Conservation (phyloP, 805 yeast species). For the Saturnispora quitensis region DNA sequence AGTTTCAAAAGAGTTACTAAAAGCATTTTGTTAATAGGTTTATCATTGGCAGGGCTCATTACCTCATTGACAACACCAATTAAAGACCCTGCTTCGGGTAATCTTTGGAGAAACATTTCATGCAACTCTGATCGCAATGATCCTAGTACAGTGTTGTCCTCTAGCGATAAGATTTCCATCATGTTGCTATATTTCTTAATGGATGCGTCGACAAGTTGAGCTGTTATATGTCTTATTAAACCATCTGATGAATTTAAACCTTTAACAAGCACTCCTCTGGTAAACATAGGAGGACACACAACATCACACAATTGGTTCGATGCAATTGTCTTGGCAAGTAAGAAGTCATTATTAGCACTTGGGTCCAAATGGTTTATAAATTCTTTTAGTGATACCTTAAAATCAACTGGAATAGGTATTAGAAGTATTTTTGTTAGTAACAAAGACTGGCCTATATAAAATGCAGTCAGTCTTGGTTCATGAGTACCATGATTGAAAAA, state of each 20-base stretch:
- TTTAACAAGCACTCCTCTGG: conserved; percentile 47
- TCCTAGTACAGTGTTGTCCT: conserved; percentile 12
- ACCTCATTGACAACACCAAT: conserved; percentile 36
- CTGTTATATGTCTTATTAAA: conserved; percentile 53
- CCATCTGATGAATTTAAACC: conserved; percentile 42
- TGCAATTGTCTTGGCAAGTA: conserved; percentile 4
- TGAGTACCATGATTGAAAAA: conserved; percentile 55
- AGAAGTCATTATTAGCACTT: neutral
- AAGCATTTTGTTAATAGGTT: conserved; percentile 35
- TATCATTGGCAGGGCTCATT: conserved; percentile 19
- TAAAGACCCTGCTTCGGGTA: conserved; percentile 46
- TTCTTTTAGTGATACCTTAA: conserved; percentile 11
- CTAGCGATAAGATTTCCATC: conserved; percentile 16
- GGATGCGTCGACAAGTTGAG: conserved; percentile 47
- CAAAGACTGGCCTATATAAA: conserved; percentile 72
- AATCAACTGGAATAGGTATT: conserved; percentile 41
- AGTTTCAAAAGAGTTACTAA: conserved; percentile 39
- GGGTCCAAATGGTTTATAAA: conserved; percentile 6
- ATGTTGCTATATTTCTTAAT: conserved; percentile 45
- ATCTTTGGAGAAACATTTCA: conserved; percentile 18
- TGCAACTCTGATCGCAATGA: conserved; percentile 16
- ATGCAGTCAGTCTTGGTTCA: conserved; percentile 72
- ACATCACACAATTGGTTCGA: conserved; percentile 38
- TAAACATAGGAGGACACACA: conserved; percentile 56
- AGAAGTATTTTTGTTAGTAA: conserved; percentile 52